phyloP scores from a whole-genome alignment of 495 filamentous ascomycete species.

The Poronia punctata region DNA sequence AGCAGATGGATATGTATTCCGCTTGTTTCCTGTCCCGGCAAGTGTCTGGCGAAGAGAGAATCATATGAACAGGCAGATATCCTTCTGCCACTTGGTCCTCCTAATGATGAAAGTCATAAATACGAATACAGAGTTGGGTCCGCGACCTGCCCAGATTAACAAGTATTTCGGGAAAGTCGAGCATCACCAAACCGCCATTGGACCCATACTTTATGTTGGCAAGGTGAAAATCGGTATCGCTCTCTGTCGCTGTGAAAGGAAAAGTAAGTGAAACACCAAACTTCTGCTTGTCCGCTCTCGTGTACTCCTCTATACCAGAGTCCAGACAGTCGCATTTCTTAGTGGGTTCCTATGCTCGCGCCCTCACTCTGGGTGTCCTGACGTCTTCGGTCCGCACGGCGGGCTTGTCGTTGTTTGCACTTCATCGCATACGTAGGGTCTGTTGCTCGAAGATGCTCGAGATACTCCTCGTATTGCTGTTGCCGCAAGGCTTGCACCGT shows the following conservation, averaged over 20 bases:
- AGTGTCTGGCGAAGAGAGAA: background rate
- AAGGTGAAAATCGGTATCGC: constrained; percentile 9
- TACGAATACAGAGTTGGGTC: background rate
- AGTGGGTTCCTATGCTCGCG: background rate
- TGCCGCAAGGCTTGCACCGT: constrained; percentile 18
- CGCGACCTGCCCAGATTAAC: background rate
- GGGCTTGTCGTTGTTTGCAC: constrained; percentile 37
- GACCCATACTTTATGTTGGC: constrained; percentile 9
- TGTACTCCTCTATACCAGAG: background rate
- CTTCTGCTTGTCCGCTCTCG: background rate
- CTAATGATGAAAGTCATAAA: background rate
- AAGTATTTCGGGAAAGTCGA: constrained; percentile 6
- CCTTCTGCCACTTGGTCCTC: background rate
- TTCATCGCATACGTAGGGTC: constrained; percentile 31
- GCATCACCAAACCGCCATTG: constrained; percentile 1
- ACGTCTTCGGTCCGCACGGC: constrained; percentile 29
- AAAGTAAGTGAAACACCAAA: constrained; percentile 9
- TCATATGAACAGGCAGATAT: constrained; percentile 4
- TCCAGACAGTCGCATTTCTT: no score
- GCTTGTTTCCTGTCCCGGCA: constrained; percentile 7
- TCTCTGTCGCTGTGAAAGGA: constrained; percentile 10
- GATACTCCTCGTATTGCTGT: constrained; percentile 35
- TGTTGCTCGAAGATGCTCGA: constrained; percentile 34
- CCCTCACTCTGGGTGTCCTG: background rate
- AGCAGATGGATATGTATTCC: background rate